Conservation (phyloP, 2,329 filamentous ascomycete genomes). For the Berkeleyomyces rouxiae region DNA sequence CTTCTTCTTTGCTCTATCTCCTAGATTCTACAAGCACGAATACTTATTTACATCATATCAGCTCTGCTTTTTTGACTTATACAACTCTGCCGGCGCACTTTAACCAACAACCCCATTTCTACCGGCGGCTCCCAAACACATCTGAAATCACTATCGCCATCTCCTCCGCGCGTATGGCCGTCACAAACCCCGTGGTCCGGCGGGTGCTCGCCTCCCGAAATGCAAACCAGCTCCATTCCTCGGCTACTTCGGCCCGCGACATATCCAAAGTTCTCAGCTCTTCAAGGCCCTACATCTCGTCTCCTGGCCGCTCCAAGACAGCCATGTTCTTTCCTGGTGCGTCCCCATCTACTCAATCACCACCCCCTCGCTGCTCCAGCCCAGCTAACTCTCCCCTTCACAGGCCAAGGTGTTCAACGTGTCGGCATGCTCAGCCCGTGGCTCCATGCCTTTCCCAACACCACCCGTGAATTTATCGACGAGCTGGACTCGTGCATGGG, state of each 20-base stretch:
- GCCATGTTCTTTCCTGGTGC: slow-evolving; percentile 45
- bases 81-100: too few species aligned
- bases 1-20: not conserved
- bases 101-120: too few species aligned
- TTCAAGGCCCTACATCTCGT: slow-evolving; percentile 4
- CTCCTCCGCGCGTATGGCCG: not conserved
- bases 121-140: too few species aligned
- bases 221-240: not conserved
- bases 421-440: slow-evolving; percentile 77
- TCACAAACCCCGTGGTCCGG: slow-evolving; percentile 12
- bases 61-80: too few species aligned
- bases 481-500: slow-evolving; percentile 64
- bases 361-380: not conserved
- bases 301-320: slow-evolving; percentile 24
- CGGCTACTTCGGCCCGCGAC: slow-evolving; percentile 4
- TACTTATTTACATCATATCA: too few species aligned
- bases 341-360: slow-evolving; percentile 5
- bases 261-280: slow-evolving; percentile 8
- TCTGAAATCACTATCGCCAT: not conserved
- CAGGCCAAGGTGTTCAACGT: slow-evolving; percentile 76
- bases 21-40: too few species aligned
- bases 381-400: slow-evolving; percentile 5
- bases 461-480: slow-evolving; percentile 58
- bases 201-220: slow-evolving; percentile 10
- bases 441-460: slow-evolving; percentile 70